Evolutionary conservation across 2,329 filamentous ascomycete genomes (phyloP).

Genomic region (Aspergillus niger): DNA sequence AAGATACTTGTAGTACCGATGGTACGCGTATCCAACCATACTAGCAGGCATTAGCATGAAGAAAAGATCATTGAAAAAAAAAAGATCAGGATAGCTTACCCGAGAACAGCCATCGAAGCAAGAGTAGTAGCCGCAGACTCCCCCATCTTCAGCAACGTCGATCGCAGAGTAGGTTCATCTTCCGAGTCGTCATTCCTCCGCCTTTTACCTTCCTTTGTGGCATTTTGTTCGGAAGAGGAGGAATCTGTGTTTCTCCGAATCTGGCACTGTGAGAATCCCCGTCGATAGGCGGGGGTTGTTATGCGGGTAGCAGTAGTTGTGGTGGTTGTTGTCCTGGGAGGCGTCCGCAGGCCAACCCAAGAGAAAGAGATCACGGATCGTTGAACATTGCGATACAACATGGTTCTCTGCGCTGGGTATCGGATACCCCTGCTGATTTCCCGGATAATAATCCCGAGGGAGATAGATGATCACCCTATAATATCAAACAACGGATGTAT

Average conservation of each 20-base stretch:
- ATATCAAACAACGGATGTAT: background rate
- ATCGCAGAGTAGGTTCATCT: constrained; percentile 35
- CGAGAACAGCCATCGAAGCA: constrained; percentile 72
- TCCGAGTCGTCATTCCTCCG: constrained; percentile 30
- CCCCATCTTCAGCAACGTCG: constrained; percentile 62
- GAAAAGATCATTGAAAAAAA: background rate
- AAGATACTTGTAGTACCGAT: constrained; percentile 82
- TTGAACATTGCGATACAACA: constrained; percentile 29
- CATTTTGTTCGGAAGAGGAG: constrained; percentile 33
- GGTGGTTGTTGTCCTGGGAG: constrained; percentile 9
- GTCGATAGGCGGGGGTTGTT: constrained; percentile 19
- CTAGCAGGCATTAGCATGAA: constrained; percentile 29
- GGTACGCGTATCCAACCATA: constrained; percentile 73
- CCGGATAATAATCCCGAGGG: background rate
- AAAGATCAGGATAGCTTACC: constrained; percentile 37
- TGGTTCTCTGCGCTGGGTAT: constrained; percentile 18
- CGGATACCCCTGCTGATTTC: background rate
- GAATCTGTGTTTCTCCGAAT: constrained; percentile 29
- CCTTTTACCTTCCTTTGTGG: constrained; percentile 29
- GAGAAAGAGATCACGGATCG: constrained; percentile 24
- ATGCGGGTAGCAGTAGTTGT: background rate
- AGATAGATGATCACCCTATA: background rate
- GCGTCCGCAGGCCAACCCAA: constrained; percentile 21
- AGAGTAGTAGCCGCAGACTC: constrained; percentile 75
- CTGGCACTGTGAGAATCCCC: constrained; percentile 28